phyloP scores from a whole-genome alignment of 2,329 filamentous ascomycete species.

The Cercospora sp. region DNA sequence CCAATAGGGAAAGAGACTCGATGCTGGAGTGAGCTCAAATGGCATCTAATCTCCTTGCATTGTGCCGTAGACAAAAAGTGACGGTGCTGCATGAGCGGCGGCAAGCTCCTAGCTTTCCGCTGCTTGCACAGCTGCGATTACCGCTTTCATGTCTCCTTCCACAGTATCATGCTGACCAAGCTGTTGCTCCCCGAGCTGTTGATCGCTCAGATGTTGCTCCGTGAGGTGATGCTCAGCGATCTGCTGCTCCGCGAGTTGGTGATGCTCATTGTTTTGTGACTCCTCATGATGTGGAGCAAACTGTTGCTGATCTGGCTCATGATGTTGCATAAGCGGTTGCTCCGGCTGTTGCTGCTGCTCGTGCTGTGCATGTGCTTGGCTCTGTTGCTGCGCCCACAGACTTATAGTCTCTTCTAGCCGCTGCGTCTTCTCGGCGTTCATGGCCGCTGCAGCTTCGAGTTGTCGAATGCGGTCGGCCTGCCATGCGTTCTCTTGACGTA shows the following conservation, averaged over 20 bases:
- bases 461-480: constrained; percentile 40
- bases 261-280: constrained; percentile 1
- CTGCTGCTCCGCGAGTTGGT: constrained; percentile 2
- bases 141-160: constrained; percentile 6
- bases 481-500: constrained; percentile 44
- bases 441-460: constrained; percentile 24
- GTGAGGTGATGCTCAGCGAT: neutral
- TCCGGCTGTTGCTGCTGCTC: constrained; percentile 10
- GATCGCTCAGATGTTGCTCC: neutral
- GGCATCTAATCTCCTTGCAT: neutral
- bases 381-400: constrained; percentile 17
- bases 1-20: neutral
- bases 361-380: constrained; percentile 7
- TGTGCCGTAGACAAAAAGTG: neutral
- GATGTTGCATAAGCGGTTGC: neutral
- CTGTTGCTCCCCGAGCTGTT: neutral
- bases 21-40: neutral
- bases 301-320: constrained; percentile 1
- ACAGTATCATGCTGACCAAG: constrained; percentile 5
- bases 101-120: neutral
- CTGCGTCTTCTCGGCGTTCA: constrained; percentile 15
- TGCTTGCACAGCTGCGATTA: constrained; percentile 2
- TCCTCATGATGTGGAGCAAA: constrained; percentile 1
- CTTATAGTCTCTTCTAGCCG: constrained; percentile 17
- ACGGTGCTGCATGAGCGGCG: neutral